Conservation (phyloP, 2,329 filamentous ascomycete species). For the Pseudogymnoascus destructans region DNA sequence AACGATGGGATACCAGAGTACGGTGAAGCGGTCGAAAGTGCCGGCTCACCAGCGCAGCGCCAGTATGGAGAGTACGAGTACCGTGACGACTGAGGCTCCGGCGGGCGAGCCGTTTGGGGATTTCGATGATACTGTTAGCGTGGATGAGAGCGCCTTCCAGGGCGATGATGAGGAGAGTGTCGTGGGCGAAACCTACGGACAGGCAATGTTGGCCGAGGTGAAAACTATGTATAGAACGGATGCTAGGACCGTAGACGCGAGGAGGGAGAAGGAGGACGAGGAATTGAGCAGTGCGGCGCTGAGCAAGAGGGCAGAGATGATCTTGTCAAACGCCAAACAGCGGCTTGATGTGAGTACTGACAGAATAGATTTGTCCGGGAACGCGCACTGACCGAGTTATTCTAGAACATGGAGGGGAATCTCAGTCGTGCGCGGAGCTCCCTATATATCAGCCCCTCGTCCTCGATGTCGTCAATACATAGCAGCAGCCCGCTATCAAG, state of each 20-base stretch:
- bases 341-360: slow-evolving; percentile 59
- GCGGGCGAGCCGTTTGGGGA: slow-evolving; percentile 40
- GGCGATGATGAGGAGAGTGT: slow-evolving; percentile 56
- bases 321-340: slow-evolving; percentile 84
- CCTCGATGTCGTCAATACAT: slow-evolving; percentile 34
- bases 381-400: neutral
- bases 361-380: neutral
- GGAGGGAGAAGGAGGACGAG: slow-evolving; percentile 33
- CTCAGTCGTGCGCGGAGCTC: slow-evolving; percentile 64
- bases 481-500: slow-evolving; percentile 28
- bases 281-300: slow-evolving; percentile 62
- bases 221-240: slow-evolving; percentile 18
- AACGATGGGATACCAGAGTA: slow-evolving; percentile 31
- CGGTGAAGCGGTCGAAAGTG: slow-evolving; percentile 34
- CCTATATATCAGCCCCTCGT: slow-evolving; percentile 39
- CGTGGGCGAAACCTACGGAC: slow-evolving; percentile 26
- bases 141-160: slow-evolving; percentile 52
- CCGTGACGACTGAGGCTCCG: slow-evolving; percentile 39
- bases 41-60: slow-evolving; percentile 37
- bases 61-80: slow-evolving; percentile 49
- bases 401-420: slow-evolving; percentile 85
- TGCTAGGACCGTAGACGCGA: slow-evolving; percentile 21
- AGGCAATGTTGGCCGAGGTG: slow-evolving; percentile 22
- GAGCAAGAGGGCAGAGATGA: slow-evolving; percentile 75
- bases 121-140: slow-evolving; percentile 48